Evolutionary conservation across 768 basidiomycete species (phyloP).

Genomic region (Suillus tomentosus): DNA sequence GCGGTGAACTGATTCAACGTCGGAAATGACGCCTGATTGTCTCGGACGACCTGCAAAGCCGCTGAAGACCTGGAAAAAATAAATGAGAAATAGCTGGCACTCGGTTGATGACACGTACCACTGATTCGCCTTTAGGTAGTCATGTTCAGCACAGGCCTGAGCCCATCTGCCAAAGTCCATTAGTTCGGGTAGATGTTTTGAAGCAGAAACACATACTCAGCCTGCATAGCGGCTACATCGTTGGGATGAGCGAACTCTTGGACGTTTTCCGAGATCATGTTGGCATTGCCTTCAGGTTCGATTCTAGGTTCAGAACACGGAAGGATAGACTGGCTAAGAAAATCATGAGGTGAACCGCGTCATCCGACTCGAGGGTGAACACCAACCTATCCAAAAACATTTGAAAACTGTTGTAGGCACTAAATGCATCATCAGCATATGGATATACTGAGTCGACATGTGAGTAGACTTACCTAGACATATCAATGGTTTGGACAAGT

Average conservation of each 20-base stretch:
- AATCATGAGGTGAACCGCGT: background rate
- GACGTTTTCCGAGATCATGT: background rate
- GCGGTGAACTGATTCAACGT: no score
- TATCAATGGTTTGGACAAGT: background rate
- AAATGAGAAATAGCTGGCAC: no score
- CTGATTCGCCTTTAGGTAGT: no score
- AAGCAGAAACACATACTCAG: background rate
- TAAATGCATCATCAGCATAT: background rate
- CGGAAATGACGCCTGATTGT: no score
- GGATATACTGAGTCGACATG: background rate
- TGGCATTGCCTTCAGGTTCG: no score
- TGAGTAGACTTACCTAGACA: background rate
- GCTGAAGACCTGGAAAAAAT: no score
- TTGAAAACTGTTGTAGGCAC: background rate
- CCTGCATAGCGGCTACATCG: background rate
- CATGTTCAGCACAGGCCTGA: background rate
- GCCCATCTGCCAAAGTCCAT: background rate
- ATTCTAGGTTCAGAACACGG: background rate
- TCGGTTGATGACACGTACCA: no score
- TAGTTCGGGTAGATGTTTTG: background rate
- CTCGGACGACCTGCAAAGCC: no score
- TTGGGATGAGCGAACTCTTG: background rate
- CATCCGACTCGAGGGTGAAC: background rate
- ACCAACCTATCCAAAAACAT: background rate
- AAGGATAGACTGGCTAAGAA: slow-evolving; percentile 1